Evolutionary conservation across 495 filamentous ascomycete genomes (phyloP).

Genomic region (Evansstolkia leycettana): DNA sequence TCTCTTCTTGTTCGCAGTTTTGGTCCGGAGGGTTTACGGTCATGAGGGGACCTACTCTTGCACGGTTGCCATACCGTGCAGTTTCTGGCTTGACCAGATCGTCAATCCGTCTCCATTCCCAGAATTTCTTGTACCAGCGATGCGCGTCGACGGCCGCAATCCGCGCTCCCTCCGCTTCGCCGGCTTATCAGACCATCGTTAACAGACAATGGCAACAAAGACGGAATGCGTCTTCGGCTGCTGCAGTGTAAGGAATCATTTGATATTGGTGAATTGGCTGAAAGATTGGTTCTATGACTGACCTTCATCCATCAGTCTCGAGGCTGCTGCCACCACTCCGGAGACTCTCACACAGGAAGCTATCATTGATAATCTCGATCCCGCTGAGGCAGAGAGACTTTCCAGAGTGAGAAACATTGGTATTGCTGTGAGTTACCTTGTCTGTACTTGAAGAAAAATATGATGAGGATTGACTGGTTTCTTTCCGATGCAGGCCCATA

Average conservation of each 20-base stretch:
- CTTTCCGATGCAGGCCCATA: slow-evolving; percentile 59
- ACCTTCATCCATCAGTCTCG: slow-evolving; percentile 24
- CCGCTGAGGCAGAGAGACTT: slow-evolving; percentile 63
- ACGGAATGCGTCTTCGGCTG: slow-evolving; percentile 29
- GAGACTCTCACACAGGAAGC: slow-evolving; percentile 48
- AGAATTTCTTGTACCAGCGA: slow-evolving; percentile 22
- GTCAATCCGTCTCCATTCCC: slow-evolving; percentile 24
- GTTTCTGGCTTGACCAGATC: slow-evolving; percentile 32
- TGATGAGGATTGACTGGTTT: too few species aligned
- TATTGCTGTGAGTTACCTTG: slow-evolving; percentile 68
- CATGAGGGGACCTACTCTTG: slow-evolving; percentile 36
- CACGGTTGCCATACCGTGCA: slow-evolving; percentile 30
- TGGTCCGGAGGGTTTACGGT: slow-evolving; percentile 16
- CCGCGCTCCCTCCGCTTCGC: slow-evolving; percentile 26
- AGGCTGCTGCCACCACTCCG: slow-evolving; percentile 50
- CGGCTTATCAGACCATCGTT: slow-evolving; percentile 28
- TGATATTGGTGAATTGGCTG: slow-evolving; percentile 7
- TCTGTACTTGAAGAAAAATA: too few species aligned
- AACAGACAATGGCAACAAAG: slow-evolving; percentile 25
- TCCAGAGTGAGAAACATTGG: slow-evolving; percentile 87
- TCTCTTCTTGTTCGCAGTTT: slow-evolving; percentile 6
- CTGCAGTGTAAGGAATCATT: slow-evolving; percentile 29
- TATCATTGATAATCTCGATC: slow-evolving; percentile 62
- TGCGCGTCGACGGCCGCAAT: slow-evolving; percentile 30
- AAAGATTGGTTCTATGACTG: background rate